Base-by-base conservation (phyloP, 2,329 filamentous ascomycete genomes). In the Monosporascus sp. region DNA sequence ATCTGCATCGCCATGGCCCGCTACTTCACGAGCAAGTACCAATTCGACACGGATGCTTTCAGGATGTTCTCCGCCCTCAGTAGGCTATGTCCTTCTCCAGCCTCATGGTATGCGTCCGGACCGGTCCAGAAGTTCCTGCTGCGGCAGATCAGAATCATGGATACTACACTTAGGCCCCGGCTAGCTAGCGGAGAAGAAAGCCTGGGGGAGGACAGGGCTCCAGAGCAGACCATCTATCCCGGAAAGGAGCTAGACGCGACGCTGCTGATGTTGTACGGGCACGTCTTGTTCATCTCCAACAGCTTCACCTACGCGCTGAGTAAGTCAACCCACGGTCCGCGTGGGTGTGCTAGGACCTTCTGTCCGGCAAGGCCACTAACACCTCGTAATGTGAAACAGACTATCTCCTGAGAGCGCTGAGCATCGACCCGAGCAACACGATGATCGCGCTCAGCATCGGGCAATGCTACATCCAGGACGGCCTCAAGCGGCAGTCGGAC, bases 101-200 rank as follows among this genome's bases (percentile, higher is more conserved):
- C 83, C 38, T 81, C 85, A 31, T 89, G 87, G 77, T 96, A 93
- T 70, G 87, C 87, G 50, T 87, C 87, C 3, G 88, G 89, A 0
- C 86, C 90, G 0, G 86, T 87, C 20, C 91, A 96, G 70, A 97
- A 97, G 68, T 96, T 89, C 66, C 85, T 97, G 63, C 78, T 97
- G 54, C 86, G 94, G 5, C 90, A 96, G 71, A 89, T 99, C 71
- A 95, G 96, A 69, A 84, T 85, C 3, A 89, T 96, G 75, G 94
- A 99, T 69, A 87, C 81, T 57, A 74, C 76, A 5, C 76, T 88
- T 3, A 75, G 87, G 45, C 75, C 72, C 2, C 74, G 76, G 24
- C 43, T n/a, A 31, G 24, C 43, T 8, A 44, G 77, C 15, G 72
- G 77, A 41, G 70, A 73, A 27, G 69, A 71, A 52, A 69, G 69